Evolutionary conservation across 2,329 filamentous ascomycete genomes (phyloP).

Genomic region (Colletotrichum navitas): DNA sequence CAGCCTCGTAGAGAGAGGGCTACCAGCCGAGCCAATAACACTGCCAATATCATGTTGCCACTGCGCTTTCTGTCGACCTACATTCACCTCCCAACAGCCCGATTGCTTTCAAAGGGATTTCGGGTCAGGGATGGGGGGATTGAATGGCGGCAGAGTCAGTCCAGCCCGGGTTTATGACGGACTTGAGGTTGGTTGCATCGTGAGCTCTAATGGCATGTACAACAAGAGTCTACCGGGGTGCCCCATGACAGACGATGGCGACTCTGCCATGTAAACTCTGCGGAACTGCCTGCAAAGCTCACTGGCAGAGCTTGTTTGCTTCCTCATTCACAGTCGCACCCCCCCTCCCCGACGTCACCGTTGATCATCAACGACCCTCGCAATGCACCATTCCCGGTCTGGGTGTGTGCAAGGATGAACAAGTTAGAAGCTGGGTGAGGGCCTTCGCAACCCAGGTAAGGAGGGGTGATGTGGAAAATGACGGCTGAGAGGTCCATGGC

Average conservation of each 20-base stretch:
- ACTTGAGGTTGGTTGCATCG: neutral
- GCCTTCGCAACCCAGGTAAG: constrained; percentile 15
- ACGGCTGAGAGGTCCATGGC: constrained; percentile 17
- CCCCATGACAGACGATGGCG: constrained; percentile 17
- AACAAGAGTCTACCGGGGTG: neutral
- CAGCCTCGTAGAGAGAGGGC: neutral
- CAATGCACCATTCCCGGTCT: constrained; percentile 17
- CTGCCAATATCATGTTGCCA: constrained; percentile 18
- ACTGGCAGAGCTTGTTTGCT: constrained; percentile 20
- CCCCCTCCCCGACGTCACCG: neutral
- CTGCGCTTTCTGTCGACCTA: neutral
- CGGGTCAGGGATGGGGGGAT: constrained; percentile 32
- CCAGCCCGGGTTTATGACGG: neutral
- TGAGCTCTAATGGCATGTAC: neutral
- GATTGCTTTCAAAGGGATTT: neutral
- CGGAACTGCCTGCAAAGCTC: constrained; percentile 12
- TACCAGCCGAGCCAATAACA: constrained; percentile 24
- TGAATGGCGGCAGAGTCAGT: constrained; percentile 18
- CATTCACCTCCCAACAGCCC: neutral
- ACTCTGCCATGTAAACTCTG: constrained; percentile 19
- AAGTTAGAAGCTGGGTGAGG: constrained; percentile 2
- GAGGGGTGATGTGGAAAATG: constrained; percentile 21
- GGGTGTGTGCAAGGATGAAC: neutral
- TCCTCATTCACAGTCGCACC: constrained; percentile 15
- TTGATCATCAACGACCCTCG: constrained; percentile 9